These are phyloP conservation scores for Brassica juncea DNA, from an alignment of 345 rosid species.

Conservation along the genomic window DNA sequence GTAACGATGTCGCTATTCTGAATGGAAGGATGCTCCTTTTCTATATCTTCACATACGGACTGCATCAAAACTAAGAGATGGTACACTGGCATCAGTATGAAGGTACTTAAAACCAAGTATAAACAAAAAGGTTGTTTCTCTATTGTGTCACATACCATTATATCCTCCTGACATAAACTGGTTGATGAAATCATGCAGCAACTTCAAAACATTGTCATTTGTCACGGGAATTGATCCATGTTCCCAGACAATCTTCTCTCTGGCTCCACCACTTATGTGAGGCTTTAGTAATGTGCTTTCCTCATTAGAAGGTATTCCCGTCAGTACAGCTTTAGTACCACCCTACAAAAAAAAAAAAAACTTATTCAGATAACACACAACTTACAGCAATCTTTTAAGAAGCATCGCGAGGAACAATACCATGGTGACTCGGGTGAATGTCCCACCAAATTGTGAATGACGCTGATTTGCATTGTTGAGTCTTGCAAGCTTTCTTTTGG, in stretches of 20 bases:
- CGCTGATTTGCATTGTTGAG: constrained; percentile 45
- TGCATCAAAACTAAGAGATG: constrained; percentile 69
- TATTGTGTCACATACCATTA: constrained; percentile 59
- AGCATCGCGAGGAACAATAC: constrained; percentile 43
- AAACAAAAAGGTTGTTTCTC: constrained; percentile 7
- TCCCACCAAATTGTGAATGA: constrained; percentile 86
- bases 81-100: constrained; percentile 32
- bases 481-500: constrained; percentile 63
- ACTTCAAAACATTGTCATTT: constrained; percentile 53
- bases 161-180: constrained; percentile 86
- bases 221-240: constrained; percentile 53
- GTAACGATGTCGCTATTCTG: constrained; percentile 71
- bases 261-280: constrained; percentile 48
- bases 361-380: not conserved
- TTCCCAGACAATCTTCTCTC: constrained; percentile 65
- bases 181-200: constrained; percentile 74
- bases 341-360: constrained; percentile 53
- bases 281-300: constrained; percentile 45
- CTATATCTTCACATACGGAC: constrained; percentile 79
- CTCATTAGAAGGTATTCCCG: constrained; percentile 58
- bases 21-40: constrained; percentile 77
- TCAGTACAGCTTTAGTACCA: constrained; percentile 76
- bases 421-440: constrained; percentile 78
- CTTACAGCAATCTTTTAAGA: constrained; percentile 10
- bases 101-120: not conserved